Conservation (phyloP, 2,329 filamentous ascomycete species). For the Aspergillus hiratsukae region DNA sequence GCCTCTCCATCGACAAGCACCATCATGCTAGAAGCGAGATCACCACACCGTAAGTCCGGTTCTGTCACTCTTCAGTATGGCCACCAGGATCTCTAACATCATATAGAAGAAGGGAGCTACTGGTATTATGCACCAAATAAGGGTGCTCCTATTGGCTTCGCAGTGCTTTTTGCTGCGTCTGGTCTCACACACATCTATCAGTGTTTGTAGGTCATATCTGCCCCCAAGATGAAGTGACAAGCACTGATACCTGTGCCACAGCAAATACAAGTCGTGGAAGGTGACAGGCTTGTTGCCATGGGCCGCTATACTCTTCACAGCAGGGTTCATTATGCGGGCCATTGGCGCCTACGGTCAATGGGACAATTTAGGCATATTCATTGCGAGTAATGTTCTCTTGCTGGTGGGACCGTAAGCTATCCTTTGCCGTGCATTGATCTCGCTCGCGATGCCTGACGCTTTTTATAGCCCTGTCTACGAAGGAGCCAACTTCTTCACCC, state of each 20-base stretch:
- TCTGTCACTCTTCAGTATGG: not conserved
- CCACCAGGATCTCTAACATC: slow-evolving; percentile 5
- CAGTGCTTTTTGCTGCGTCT: slow-evolving; percentile 36
- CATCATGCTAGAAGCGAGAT: slow-evolving; percentile 20
- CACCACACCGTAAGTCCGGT: slow-evolving; percentile 22
- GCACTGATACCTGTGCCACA: slow-evolving; percentile 12
- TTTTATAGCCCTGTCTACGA: slow-evolving; percentile 36
- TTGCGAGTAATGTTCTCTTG: slow-evolving; percentile 37
- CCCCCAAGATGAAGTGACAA: not conserved
- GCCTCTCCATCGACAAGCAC: not conserved
- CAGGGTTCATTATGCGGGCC: slow-evolving; percentile 35
- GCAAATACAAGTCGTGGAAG: slow-evolving; percentile 39
- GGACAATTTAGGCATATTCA: slow-evolving; percentile 34
- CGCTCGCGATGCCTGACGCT: not conserved
- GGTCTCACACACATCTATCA: slow-evolving; percentile 37
- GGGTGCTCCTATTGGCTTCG: slow-evolving; percentile 39
- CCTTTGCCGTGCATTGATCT: not conserved
- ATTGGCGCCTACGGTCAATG: slow-evolving; percentile 35
- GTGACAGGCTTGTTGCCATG: slow-evolving; percentile 40
- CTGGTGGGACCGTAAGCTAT: slow-evolving; percentile 36
- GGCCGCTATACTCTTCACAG: slow-evolving; percentile 38
- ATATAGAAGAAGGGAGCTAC: slow-evolving; percentile 29
- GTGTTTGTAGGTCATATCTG: slow-evolving; percentile 23
- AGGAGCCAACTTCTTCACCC: slow-evolving; percentile 49
- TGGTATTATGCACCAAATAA: slow-evolving; percentile 42